Conservation (phyloP, 202 grass and related monocot genomes). For the Thinopyrum obtusiflorum region DNA sequence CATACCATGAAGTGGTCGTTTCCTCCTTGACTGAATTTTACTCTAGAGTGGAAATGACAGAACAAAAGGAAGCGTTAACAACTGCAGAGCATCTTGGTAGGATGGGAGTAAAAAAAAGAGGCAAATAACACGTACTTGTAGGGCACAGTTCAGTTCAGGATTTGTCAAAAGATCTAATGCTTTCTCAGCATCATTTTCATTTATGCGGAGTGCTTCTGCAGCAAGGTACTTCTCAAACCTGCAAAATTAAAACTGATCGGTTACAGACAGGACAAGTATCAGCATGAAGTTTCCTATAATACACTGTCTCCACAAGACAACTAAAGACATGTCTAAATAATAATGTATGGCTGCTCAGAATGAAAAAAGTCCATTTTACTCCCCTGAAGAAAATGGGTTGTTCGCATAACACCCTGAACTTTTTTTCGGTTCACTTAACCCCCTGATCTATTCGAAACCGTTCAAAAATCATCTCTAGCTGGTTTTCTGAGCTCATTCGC, state of each 20-base stretch:
- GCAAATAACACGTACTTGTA: conserved; percentile 57
- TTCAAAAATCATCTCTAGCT: too few species aligned
- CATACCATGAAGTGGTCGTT: conserved; percentile 34
- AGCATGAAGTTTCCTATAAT: conserved; percentile 12
- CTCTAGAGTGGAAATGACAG: conserved; percentile 29
- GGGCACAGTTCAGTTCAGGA: conserved; percentile 72
- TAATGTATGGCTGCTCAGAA: neutral
- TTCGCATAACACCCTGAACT: too few species aligned
- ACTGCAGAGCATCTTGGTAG: conserved; percentile 14
- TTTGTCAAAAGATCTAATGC: conserved; percentile 91
- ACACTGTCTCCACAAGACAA: neutral
- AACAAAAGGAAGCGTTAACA: conserved; percentile 22
- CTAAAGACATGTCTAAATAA: neutral
- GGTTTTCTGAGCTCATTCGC: too few species aligned
- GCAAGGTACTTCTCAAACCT: conserved; percentile 88
- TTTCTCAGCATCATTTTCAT: conserved; percentile 81
- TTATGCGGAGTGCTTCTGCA: conserved; percentile 79
- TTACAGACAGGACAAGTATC: conserved; percentile 21
- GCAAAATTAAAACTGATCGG: conserved; percentile 7
- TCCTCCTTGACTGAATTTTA: conserved; percentile 60
- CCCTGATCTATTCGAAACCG: too few species aligned
- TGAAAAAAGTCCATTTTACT: neutral
- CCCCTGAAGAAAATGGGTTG: too few species aligned
- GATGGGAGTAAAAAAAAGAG: neutral
- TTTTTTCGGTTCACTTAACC: too few species aligned